A percentile compares a stretch with the other conserved stretches of the same genome.
Conservation (phyloP, 805 yeast species). For the baker's yeast (Saccharomyces cerevisiae) region DNA sequence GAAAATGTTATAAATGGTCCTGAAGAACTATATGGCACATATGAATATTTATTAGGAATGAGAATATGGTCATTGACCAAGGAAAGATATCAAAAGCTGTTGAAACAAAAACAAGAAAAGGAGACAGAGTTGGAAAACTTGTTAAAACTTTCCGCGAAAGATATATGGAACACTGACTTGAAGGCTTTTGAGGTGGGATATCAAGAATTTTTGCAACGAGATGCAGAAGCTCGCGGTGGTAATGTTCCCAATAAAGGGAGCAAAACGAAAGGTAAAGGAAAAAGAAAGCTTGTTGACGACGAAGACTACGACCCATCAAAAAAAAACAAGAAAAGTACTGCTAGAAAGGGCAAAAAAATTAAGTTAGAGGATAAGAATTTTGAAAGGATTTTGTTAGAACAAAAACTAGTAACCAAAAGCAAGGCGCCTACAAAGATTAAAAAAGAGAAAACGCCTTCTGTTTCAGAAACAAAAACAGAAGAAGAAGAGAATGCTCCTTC, state of each 20-base stretch:
- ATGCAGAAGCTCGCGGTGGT: conserved; percentile 49
- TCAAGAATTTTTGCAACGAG: conserved; percentile 58
- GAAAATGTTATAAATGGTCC: conserved; percentile 34
- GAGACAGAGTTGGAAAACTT: conserved; percentile 62
- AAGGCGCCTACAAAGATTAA: conserved; percentile 21
- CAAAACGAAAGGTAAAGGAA: conserved; percentile 32
- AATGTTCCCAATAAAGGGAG: conserved; percentile 40
- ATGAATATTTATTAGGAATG: conserved; percentile 87
- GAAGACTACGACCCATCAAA: conserved; percentile 23
- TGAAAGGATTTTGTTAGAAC: conserved; percentile 23
- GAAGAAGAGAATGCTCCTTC: not conserved
- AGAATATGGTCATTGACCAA: conserved; percentile 86
- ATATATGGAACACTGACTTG: conserved; percentile 78
- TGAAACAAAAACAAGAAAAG: conserved; percentile 63
- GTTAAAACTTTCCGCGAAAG: conserved; percentile 67
- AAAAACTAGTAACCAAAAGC: conserved; percentile 18
- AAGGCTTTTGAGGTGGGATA: conserved; percentile 64
- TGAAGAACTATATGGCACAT: conserved; percentile 52
- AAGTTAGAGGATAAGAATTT: conserved; percentile 23
- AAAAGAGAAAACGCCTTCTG: conserved; percentile 11
- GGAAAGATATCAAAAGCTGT: conserved; percentile 76
- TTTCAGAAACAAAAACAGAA: conserved; percentile 5
- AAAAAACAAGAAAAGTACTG: conserved; percentile 18
- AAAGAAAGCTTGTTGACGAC: conserved; percentile 19
- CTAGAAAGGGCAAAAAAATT: conserved; percentile 14